Evolutionary conservation across 495 filamentous ascomycete species (phyloP), one percentile per base, ranked within the genome.

Genomic region (Aspergillus homomorphus): DNA sequence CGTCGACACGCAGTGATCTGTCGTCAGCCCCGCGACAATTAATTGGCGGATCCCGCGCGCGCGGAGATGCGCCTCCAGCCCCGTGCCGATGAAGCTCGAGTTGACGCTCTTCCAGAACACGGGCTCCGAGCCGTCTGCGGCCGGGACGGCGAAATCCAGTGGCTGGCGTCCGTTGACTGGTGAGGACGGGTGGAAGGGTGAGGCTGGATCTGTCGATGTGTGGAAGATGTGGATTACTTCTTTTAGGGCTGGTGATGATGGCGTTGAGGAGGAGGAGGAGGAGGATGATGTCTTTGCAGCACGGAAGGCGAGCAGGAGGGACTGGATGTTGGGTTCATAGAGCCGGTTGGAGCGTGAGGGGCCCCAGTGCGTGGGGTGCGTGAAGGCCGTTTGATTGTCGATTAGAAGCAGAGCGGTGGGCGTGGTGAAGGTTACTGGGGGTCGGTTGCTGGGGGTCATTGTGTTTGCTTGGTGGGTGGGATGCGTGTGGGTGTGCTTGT

Each of bases 361-460:
- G 30, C 81, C 80, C 70, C 77, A 74, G 49, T 70, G 59, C 19
- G 65, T 71, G 7, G 79, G 75, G 50, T 81, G 64, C 33, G 60
- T 65, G 61, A 85, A 80, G 63, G 68, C 81, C 18, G 71, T 62
- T 69, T 86, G 82, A 62, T 83, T 80, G 70, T 86, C 81, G 53
- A 86, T 83, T 46, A 86, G 70, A 57, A 86, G 67, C 21, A 85
- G 71, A 14, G 81, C 82, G 0, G 81, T 83, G 12, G 74, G 71
- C 5, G 45, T 57, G 43, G 49, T 58, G 45, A 73, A 62, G 50
- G 66, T 48, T 16, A 72, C 53, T n/a, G 26, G 15, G 4, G 30
- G 41, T 28, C 49, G 54, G 8, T 58, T 55, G 28, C 4, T 26
- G 28, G n/a, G 16, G 21, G 15, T 43, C 45, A 10, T 22, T 46